Percentiles rank a stretch among this genome's conserved stretches.
phyloP scores from a whole-genome alignment of 2,329 filamentous ascomycete genomes.

The Metarhizium album region DNA sequence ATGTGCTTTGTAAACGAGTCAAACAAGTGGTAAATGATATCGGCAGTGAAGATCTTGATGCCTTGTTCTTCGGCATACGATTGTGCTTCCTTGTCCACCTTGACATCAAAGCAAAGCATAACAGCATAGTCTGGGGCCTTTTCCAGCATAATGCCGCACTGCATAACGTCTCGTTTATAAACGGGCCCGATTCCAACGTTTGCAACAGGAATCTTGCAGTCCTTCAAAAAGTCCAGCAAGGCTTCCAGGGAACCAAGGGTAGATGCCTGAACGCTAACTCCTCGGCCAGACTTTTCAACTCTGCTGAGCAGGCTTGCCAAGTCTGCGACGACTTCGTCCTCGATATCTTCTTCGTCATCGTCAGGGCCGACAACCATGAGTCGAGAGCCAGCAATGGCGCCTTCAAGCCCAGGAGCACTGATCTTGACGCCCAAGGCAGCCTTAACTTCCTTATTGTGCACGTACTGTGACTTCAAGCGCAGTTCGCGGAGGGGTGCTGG shows the following conservation, averaged over 20 bases:
- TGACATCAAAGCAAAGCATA: slow-evolving; percentile 99
- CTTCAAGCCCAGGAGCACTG: slow-evolving; percentile 87
- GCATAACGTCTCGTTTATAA: slow-evolving; percentile 96
- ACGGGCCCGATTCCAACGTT: slow-evolving; percentile 97
- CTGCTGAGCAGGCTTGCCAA: slow-evolving; percentile 82
- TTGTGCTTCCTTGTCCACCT: slow-evolving; percentile 93
- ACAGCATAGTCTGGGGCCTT: slow-evolving; percentile 93
- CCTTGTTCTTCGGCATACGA: slow-evolving; percentile 86
- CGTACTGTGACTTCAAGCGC: slow-evolving; percentile 89
- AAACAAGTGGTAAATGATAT: slow-evolving; percentile 98
- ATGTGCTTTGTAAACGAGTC: slow-evolving; percentile 95
- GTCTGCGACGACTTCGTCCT: slow-evolving; percentile 94
- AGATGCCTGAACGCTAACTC: slow-evolving; percentile 94
- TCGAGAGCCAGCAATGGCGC: slow-evolving; percentile 91
- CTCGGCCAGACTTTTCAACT: slow-evolving; percentile 83
- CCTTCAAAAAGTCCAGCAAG: slow-evolving; percentile 87
- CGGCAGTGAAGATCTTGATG: slow-evolving; percentile 95
- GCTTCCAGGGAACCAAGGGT: slow-evolving; percentile 96
- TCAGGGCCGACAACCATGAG: slow-evolving; percentile 88
- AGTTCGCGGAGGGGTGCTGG: slow-evolving; percentile 88
- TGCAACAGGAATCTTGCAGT: slow-evolving; percentile 92
- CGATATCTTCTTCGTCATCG: slow-evolving; percentile 92
- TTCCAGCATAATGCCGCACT: slow-evolving; percentile 90
- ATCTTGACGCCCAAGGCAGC: slow-evolving; percentile 98
- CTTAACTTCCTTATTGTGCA: slow-evolving; percentile 99